Conservation (phyloP, 441 rosid species). For the Aleurites moluccanus region DNA sequence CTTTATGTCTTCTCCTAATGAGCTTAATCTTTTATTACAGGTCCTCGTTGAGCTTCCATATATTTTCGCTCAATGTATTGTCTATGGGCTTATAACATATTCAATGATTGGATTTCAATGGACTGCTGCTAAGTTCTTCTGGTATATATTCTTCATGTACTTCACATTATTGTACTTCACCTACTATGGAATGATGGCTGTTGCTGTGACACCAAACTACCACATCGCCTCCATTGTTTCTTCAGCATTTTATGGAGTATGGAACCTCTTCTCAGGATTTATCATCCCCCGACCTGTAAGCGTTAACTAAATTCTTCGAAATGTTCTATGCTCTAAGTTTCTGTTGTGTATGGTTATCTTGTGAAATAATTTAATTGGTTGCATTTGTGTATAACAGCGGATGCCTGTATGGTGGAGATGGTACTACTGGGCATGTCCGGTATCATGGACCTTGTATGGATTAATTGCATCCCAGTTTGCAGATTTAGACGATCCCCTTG, state of each 20-base stretch:
- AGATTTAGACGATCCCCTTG: not conserved
- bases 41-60: too few species aligned
- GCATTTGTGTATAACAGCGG: too few species aligned
- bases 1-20: too few species aligned
- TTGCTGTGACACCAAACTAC: not conserved
- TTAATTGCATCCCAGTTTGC: not conserved
- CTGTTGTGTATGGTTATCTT: too few species aligned
- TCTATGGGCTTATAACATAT: too few species aligned
- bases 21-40: too few species aligned
- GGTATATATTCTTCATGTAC: not conserved
- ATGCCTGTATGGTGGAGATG: not conserved
- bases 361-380: too few species aligned
- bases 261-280: not conserved
- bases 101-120: not conserved
- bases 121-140: not conserved
- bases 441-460: not conserved
- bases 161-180: not conserved
- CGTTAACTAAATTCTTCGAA: not conserved
- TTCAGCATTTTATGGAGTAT: not conserved
- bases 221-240: not conserved
- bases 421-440: not conserved
- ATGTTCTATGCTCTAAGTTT: too few species aligned
- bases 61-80: too few species aligned
- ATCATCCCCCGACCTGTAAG: not conserved
- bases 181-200: not conserved